phyloP scores from a whole-genome alignment of 306 rosid species.

The Biancaea sappan region DNA sequence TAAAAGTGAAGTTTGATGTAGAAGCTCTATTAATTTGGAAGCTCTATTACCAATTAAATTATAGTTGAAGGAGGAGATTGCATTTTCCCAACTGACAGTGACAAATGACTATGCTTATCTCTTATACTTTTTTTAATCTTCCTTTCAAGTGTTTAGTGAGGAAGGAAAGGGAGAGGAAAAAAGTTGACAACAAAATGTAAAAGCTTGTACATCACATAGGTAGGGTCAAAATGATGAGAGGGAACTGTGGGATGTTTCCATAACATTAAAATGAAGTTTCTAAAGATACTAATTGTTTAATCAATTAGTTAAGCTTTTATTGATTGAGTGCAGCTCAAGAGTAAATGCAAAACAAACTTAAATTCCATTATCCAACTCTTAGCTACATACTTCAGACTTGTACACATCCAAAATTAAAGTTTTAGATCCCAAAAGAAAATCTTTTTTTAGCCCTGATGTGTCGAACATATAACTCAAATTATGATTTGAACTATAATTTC shows the following conservation, averaged over 20 bases:
- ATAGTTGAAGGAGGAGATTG: too few species aligned
- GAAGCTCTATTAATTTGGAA: too few species aligned
- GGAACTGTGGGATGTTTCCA: background rate
- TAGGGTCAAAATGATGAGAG: constrained; percentile 7
- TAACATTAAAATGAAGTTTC: background rate
- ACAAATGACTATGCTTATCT: background rate
- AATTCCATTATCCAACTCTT: too few species aligned
- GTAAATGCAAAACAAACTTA: too few species aligned
- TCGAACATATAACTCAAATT: too few species aligned
- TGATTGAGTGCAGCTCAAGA: background rate
- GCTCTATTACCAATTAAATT: too few species aligned
- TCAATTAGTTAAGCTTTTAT: background rate
- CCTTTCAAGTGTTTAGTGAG: background rate
- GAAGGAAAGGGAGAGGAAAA: background rate
- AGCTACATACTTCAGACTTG: too few species aligned
- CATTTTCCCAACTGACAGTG: background rate
- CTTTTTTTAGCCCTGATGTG: too few species aligned
- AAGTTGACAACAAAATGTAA: background rate
- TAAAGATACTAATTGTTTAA: background rate
- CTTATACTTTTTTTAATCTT: background rate
- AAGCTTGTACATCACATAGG: background rate
- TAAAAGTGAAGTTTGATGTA: too few species aligned
- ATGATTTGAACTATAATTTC: too few species aligned
- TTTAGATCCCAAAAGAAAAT: too few species aligned
- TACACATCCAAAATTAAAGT: too few species aligned